Evolutionary conservation across 1,139 yeast genomes (phyloP).

Genomic region (Candida sp.): DNA sequence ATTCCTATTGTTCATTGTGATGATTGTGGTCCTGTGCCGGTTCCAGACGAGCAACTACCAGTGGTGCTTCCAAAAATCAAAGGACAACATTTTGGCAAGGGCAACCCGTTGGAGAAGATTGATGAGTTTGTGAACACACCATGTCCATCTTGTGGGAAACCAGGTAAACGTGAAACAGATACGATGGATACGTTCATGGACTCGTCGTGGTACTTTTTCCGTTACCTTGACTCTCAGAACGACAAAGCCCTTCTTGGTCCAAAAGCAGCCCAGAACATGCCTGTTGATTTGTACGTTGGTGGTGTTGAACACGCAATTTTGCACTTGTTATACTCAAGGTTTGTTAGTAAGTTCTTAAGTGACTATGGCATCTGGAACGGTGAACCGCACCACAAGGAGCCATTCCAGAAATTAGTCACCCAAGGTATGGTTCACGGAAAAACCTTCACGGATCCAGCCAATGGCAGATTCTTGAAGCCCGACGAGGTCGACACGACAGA

Average conservation of each 20-base stretch:
- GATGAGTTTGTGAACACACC: conserved; percentile 71
- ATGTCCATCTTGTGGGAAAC: conserved; percentile 77
- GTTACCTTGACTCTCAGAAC: conserved; percentile 81
- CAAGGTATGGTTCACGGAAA: conserved; percentile 99
- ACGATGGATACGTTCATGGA: conserved; percentile 99
- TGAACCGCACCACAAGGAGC: conserved; percentile 61
- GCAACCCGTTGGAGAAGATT: conserved; percentile 73
- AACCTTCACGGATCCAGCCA: conserved; percentile 74
- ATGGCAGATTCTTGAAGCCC: conserved; percentile 78
- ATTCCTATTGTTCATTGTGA: conserved; percentile 92
- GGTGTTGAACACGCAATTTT: conserved; percentile 97
- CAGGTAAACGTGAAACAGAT: conserved; percentile 90
- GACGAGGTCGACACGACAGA: conserved; percentile 57
- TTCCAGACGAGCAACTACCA: conserved; percentile 85
- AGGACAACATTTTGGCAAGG: conserved; percentile 48
- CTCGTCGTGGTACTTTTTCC: conserved; percentile 94
- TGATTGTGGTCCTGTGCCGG: conserved; percentile 87
- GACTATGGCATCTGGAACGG: conserved; percentile 59
- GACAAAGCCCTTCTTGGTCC: conserved; percentile 51
- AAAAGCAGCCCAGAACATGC: conserved; percentile 62
- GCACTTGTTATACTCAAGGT: conserved; percentile 85
- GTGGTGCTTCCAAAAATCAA: conserved; percentile 70
- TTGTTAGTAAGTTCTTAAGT: conserved; percentile 78
- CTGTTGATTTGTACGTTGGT: conserved; percentile 91
- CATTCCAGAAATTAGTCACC: conserved; percentile 78